Conservation (phyloP, 805 yeast species). For the Kluyveromyces dobzhanskii region DNA sequence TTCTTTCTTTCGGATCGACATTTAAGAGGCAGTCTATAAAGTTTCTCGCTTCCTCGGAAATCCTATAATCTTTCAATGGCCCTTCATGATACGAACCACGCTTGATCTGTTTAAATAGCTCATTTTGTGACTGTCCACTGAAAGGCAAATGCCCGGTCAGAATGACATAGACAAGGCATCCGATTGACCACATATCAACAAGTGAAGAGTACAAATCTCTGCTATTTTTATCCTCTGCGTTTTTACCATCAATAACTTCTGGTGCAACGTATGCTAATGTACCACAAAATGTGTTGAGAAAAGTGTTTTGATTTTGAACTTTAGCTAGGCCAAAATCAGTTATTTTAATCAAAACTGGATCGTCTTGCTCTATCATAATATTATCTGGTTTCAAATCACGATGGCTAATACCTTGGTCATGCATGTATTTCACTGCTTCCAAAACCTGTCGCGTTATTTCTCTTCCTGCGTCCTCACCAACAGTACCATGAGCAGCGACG, state of each 20-base stretch:
- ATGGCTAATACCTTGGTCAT: constrained; percentile 85
- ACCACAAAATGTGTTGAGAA: constrained; percentile 95
- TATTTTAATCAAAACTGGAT: constrained; percentile 84
- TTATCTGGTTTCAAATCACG: constrained; percentile 96
- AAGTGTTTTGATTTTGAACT: constrained; percentile 71
- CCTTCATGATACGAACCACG: constrained; percentile 74
- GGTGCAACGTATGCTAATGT: constrained; percentile 97
- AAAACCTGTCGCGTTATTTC: constrained; percentile 81
- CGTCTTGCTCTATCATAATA: constrained; percentile 80
- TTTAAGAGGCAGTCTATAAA: constrained; percentile 65
- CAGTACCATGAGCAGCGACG: constrained; percentile 84
- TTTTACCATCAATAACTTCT: constrained; percentile 55
- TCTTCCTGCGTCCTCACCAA: constrained; percentile 84
- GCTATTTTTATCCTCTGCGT: constrained; percentile 12
- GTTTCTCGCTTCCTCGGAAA: constrained; percentile 61
- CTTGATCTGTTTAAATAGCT: constrained; percentile 66
- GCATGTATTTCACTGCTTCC: constrained; percentile 80
- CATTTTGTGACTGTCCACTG: constrained; percentile 85
- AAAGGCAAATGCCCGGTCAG: constrained; percentile 92
- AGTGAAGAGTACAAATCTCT: constrained; percentile 58
- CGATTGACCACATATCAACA: constrained; percentile 97
- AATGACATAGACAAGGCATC: constrained; percentile 87
- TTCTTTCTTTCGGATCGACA: constrained; percentile 65
- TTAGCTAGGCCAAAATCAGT: constrained; percentile 97
- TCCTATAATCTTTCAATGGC: constrained; percentile 55